Percentiles rank a stretch among this genome's conserved stretches.
These are phyloP conservation scores for Kazachstania sp. DNA, from an alignment of 1,139 yeast species.

Conservation along the genomic window DNA sequence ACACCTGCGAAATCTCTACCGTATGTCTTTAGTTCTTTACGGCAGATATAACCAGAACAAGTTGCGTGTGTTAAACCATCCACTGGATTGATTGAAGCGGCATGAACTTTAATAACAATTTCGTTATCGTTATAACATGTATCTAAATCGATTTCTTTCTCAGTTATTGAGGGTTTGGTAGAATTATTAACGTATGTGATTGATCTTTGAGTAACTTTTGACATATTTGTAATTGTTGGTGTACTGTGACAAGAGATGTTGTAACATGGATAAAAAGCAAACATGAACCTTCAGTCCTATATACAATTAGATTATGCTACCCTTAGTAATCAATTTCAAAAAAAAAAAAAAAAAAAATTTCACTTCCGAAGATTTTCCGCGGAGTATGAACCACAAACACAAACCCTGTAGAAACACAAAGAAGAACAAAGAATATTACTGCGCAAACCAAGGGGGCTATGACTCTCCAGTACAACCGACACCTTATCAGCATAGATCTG, in stretches of 20 bases:
- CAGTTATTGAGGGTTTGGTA: constrained; percentile 9
- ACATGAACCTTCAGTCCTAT: no score
- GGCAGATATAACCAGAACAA: constrained; percentile 9
- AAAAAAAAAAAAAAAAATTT: no score
- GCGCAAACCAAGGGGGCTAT: no score
- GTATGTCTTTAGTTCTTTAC: constrained; percentile 15
- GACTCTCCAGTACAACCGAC: no score
- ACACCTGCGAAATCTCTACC: constrained; percentile 27
- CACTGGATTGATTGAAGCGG: constrained; percentile 28
- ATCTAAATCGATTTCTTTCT: constrained; percentile 17
- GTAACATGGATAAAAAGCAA: no score
- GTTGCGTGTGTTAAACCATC: constrained; percentile 18
- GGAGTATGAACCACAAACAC: no score
- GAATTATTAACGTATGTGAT: constrained; percentile 9
- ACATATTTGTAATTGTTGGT: neutral
- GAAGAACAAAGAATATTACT: no score
- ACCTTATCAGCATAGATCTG: no score
- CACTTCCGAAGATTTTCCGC: no score
- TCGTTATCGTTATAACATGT: constrained; percentile 19
- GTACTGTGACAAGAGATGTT: neutral
- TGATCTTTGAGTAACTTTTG: constrained; percentile 8
- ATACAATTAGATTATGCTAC: no score
- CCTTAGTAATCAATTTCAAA: no score
- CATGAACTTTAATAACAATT: constrained; percentile 23
- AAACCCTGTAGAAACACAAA: no score